Conservation (phyloP, 768 basidiomycete genomes). For the Lyophyllum decastes region DNA sequence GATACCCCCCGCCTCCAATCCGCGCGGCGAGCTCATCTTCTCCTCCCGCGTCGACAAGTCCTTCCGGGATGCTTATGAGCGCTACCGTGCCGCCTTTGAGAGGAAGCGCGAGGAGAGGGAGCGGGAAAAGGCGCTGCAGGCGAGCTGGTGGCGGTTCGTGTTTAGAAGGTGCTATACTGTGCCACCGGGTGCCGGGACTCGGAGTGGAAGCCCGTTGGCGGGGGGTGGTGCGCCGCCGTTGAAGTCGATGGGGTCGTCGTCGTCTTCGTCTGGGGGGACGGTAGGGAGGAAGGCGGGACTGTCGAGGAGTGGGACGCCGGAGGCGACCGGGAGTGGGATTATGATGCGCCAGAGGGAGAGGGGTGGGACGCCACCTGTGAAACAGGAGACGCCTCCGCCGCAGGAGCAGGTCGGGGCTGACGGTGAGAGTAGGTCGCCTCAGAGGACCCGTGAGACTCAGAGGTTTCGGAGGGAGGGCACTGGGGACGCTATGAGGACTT, state of each 20-base stretch:
- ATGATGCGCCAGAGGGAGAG: conserved; percentile 31
- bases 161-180: conserved; percentile 19
- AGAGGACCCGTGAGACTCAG: neutral
- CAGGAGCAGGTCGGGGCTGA: neutral
- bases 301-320: conserved; percentile 39
- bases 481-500: conserved; percentile 20
- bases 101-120: conserved; percentile 67
- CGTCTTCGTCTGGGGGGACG: conserved; percentile 19
- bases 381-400: neutral
- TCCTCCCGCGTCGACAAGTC: conserved; percentile 79
- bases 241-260: conserved; percentile 22
- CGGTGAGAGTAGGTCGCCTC: neutral
- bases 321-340: conserved; percentile 21
- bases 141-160: conserved; percentile 32
- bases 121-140: conserved; percentile 48
- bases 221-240: conserved; percentile 17
- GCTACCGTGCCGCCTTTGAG: conserved; percentile 89
- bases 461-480: conserved; percentile 8
- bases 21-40: conserved; percentile 96
- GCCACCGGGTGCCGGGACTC: neutral
- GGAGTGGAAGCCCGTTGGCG: conserved; percentile 2
- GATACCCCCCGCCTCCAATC: conserved; percentile 88
- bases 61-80: conserved; percentile 92
- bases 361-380: conserved; percentile 16
- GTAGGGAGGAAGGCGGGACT: conserved; percentile 24